Percentiles rank a stretch among this genome's conserved stretches.
Evolutionary conservation across 2,329 filamentous ascomycete species (phyloP).

Genomic region (Clarireedia paspali): DNA sequence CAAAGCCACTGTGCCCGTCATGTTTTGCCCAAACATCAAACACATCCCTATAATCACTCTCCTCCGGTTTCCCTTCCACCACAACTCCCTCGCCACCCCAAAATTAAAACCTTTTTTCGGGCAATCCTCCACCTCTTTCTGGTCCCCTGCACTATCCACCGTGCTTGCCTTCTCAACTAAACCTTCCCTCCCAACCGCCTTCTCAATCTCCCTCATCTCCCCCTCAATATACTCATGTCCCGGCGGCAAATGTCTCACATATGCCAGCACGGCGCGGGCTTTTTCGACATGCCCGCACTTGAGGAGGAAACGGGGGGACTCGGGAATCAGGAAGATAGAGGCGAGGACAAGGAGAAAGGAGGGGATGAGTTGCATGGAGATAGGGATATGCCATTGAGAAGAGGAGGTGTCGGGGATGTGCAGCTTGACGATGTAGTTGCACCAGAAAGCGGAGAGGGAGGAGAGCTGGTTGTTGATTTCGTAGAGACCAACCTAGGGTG

Average conservation of each 20-base stretch:
- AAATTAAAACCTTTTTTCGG: neutral
- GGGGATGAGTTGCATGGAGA: constrained; percentile 30
- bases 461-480: constrained; percentile 25
- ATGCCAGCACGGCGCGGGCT: constrained; percentile 12
- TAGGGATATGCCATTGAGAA: constrained; percentile 29
- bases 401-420: constrained; percentile 10
- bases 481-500: constrained; percentile 21
- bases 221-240: constrained; percentile 14
- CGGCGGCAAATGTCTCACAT: constrained; percentile 8
- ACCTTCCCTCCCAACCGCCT: constrained; percentile 13
- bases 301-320: constrained; percentile 49
- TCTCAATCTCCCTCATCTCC: constrained; percentile 18
- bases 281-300: constrained; percentile 6
- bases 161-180: neutral
- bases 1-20: constrained; percentile 19
- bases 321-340: constrained; percentile 53
- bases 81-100: constrained; percentile 14
- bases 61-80: constrained; percentile 19
- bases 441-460: constrained; percentile 21
- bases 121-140: neutral
- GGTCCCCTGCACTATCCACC: neutral
- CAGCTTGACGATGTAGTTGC: constrained; percentile 21
- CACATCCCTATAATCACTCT: constrained; percentile 17
- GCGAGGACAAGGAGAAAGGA: constrained; percentile 23
- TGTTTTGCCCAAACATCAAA: constrained; percentile 22